Conservation (phyloP, 2,329 filamentous ascomycete species). For the Curvularia verruculosa region DNA sequence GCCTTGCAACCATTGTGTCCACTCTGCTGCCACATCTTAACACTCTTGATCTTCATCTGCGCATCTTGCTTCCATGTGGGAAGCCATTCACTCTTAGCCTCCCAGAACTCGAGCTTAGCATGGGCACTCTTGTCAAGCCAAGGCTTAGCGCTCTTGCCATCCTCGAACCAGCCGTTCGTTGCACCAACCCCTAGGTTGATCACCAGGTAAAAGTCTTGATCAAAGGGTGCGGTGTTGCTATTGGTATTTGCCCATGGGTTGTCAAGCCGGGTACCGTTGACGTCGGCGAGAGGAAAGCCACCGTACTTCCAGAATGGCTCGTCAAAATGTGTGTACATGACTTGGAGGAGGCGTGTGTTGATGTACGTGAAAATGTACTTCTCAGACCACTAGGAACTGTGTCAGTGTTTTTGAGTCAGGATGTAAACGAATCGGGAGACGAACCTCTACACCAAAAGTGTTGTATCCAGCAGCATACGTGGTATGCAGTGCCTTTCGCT, state of each 20-base stretch:
- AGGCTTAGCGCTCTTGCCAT: constrained; percentile 73
- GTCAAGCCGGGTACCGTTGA: constrained; percentile 68
- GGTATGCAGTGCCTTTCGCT: constrained; percentile 74
- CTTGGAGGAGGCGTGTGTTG: constrained; percentile 78
- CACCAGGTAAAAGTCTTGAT: constrained; percentile 76
- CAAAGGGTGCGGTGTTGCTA: constrained; percentile 71
- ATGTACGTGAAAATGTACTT: constrained; percentile 90
- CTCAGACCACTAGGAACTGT: constrained; percentile 68
- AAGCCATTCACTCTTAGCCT: constrained; percentile 67
- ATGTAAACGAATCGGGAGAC: constrained; percentile 3
- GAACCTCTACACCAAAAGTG: constrained; percentile 73
- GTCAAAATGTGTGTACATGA: constrained; percentile 77
- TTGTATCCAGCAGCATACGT: constrained; percentile 74
- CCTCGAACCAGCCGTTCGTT: constrained; percentile 84
- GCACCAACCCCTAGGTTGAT: constrained; percentile 77
- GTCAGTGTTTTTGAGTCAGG: constrained; percentile 7
- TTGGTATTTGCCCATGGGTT: constrained; percentile 70
- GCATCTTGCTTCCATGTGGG: constrained; percentile 71
- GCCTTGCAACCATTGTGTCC: constrained; percentile 55
- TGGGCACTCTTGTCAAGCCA: constrained; percentile 74
- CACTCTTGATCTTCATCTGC: constrained; percentile 71
- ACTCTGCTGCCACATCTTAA: constrained; percentile 62
- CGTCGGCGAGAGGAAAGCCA: constrained; percentile 66
- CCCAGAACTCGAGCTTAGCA: constrained; percentile 79
- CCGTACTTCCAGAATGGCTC: constrained; percentile 71